Base-by-base conservation (phyloP, 179 eudicot species). In the Actinidia chinensis region DNA sequence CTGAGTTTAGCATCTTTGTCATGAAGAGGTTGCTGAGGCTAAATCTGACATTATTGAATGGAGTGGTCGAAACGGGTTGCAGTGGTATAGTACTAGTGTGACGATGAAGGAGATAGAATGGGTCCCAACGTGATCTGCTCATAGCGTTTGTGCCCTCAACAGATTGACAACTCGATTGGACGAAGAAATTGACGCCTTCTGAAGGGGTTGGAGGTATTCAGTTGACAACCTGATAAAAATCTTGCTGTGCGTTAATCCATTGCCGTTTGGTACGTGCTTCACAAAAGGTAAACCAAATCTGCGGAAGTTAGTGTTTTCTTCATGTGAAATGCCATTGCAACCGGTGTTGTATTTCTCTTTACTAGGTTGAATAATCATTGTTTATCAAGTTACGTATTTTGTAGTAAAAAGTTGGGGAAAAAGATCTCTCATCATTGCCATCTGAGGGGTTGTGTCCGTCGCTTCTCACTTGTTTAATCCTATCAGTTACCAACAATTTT, bases 41-140 rank as follows among this genome's bases (percentile, higher is more conserved):
- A 23, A 36, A 56, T 73, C 60, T 2, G 80, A 84, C 58, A 36
- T 76, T n/a, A 76, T 76, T 15, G 28, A 79, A 17, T 76, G 75
- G 74, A 36, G 51, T 46, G 80, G 69, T 20, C 75, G 74, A 8
- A 65, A 79, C 72, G 60, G 73, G 54, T n/a, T 64, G 68, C 79
- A n/a, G n/a, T 13, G 28, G 44, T 84, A 81, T 17, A 64, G 67
- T 40, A 82, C 78, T 66, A 78, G 75, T 33, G 28, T 81, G 58
- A 63, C 79, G 68, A 69, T 13, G 69, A 40, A n/a, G 80, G 77
- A 13, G 44, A 68, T 15, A 74, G 74, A 59, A n/a, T 9, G 64
- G 70, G n/a, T 78, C 75, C 10, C 80, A 68, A 46, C 46, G 59
- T 28, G 55, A 73, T 54, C 73, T 77, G 44, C 10, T n/a, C n/a